Base-by-base conservation (phyloP, 306 rosid genomes). In the Senna siamea region DNA sequence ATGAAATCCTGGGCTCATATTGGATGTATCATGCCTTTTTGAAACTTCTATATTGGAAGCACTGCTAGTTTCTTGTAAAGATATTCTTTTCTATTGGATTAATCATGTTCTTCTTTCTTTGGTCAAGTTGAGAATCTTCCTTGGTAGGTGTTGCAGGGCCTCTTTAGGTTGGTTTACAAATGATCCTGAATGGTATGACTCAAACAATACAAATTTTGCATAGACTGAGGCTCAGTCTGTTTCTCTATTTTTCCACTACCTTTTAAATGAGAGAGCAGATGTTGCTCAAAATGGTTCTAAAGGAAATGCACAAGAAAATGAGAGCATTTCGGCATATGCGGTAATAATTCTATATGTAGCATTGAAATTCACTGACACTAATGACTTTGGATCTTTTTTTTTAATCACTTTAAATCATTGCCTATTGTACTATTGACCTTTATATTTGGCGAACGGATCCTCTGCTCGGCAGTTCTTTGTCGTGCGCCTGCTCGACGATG, bases 171-270 rank as follows among this genome's bases (percentile, higher is more conserved):
- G 98, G 98, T 93, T 93, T 91, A 89, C 98, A 56, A 58, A 79
- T 73, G 87, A 82, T 77, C 92, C 93, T 15, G 96, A 89, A 66
- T 94, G 97, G 98, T 94, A 79, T 70, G 98, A 94, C 79, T 79
- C 88, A 62, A 88, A 83, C 66, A 79, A 88, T 65, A 67, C 85
- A 70, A 94, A 85, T 84, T 94, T 89, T 78, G 74, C 96, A 52
- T 95, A 88, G 76, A 89, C 96, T 47, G 97, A 94, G 84, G 98
- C 98, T 71, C 98, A 91, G 43, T 91, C 97, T 67, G 91, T 92
- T 75, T 88, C 92, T 79, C 80, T 86, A 56, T 92, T 88, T 88
- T 92, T 88, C 69, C 90, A 94, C 66, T 85, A 78, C 86, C 97
- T 94, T 80, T 81, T 89, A 69, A 89, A 86, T 77, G 87, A 83